Evolutionary conservation across 148 eudicot genomes (phyloP).

Genomic region (Camellia lanceoleosa): DNA sequence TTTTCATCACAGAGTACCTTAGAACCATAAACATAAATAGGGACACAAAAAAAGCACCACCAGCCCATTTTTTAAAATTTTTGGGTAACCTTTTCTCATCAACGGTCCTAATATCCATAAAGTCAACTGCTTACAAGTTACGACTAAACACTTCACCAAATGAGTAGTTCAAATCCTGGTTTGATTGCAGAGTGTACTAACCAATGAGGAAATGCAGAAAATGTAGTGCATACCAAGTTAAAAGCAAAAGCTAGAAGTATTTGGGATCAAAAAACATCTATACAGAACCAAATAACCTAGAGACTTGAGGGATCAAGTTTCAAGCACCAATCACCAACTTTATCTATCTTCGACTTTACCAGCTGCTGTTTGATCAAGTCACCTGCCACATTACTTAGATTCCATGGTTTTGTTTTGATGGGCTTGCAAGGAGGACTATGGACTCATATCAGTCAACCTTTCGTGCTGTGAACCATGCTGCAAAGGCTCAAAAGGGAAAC

Average conservation of each 20-base stretch:
- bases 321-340: not conserved
- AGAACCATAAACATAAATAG: slow-evolving; percentile 2
- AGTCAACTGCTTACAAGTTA: not conserved
- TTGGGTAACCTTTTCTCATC: not conserved
- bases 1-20: slow-evolving; percentile 5
- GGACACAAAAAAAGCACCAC: slow-evolving; percentile 10
- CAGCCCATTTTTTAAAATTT: slow-evolving; percentile 1
- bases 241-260: not conserved
- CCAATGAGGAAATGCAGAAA: not conserved
- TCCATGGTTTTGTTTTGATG: not conserved
- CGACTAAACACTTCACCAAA: not conserved
- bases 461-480: not conserved
- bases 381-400: not conserved
- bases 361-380: not conserved
- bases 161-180: not conserved
- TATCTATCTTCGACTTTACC: not conserved
- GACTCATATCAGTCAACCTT: not conserved
- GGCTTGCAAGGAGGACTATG: not conserved
- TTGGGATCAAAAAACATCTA: not conserved
- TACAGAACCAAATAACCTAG: not conserved
- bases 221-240: not conserved
- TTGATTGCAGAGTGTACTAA: not conserved
- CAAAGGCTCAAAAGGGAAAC: not conserved
- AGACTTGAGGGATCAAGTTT: not conserved
- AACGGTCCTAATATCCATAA: not conserved